Conservation (phyloP, 2,329 filamentous ascomycete species). For the Intubia oerlemansii region DNA sequence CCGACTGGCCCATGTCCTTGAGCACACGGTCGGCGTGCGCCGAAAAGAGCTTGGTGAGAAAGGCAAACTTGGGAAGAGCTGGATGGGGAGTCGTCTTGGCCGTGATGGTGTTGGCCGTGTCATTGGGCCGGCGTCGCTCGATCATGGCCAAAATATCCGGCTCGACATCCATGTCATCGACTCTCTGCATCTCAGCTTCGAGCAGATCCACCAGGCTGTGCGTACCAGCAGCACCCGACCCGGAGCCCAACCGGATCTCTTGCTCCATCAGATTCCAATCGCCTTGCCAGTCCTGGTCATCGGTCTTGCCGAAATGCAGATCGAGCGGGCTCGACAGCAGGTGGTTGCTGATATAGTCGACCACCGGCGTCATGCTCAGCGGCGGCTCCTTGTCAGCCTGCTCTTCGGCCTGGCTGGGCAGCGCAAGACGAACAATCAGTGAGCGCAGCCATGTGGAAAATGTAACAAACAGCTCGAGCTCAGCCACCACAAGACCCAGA, state of each 20-base stretch:
- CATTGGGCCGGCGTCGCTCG: too few species aligned
- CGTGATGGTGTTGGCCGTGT: too few species aligned
- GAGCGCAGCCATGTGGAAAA: constrained; percentile 74
- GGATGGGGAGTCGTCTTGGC: too few species aligned
- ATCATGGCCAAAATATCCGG: constrained; percentile 1
- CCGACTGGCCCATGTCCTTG: constrained; percentile 44
- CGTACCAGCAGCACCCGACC: too few species aligned
- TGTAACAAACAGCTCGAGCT: constrained; percentile 52
- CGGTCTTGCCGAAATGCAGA: constrained; percentile 32
- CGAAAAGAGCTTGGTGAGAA: constrained; percentile 37
- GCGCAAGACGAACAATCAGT: constrained; percentile 58
- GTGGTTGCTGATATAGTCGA: constrained; percentile 57
- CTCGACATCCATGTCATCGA: constrained; percentile 2
- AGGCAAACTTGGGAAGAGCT: constrained; percentile 41
- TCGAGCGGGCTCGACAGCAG: constrained; percentile 44
- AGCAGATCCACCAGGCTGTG: constrained; percentile 18
- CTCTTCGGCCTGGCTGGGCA: constrained; percentile 49
- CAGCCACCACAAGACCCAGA: constrained; percentile 48
- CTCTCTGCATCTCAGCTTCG: constrained; percentile 5
- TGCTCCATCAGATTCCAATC: constrained; percentile 21
- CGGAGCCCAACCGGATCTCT: too few species aligned
- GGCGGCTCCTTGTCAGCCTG: constrained; percentile 55
- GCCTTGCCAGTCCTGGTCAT: constrained; percentile 26
- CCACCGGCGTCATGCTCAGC: constrained; percentile 49
- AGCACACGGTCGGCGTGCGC: constrained; percentile 40